Base-by-base conservation (phyloP, 768 basidiomycete species). In the Xanthoconium purpureum region DNA sequence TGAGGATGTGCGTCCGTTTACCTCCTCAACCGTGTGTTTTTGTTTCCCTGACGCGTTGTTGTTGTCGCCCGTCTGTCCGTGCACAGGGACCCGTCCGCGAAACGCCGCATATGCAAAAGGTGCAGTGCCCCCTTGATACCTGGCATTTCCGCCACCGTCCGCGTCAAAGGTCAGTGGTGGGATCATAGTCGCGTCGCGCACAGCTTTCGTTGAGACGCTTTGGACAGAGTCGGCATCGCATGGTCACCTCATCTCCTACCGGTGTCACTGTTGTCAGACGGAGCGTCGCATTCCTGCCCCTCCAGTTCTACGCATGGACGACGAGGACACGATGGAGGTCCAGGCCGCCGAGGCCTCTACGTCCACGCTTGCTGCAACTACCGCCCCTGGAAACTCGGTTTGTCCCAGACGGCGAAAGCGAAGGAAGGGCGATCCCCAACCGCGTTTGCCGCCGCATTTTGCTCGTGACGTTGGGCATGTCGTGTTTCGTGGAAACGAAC, bases 21-120 rank as follows among this genome's bases (percentile, higher is more conserved):
- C 30, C 20, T 17, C 14, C 28, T 29, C 29, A 14, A 18, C 14
- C 3, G n/a, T n/a, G n/a, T n/a, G 13, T 48, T 28, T 10, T 20
- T 11, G 17, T 10, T 24, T 18, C 24, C 10, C 12, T 38, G 28
- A 24, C 29, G 3, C 15, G 36, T n/a, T 37, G 15, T 14, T 33
- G 24, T 35, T 15, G n/a, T 40, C 17, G 46, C 4, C 8, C 20
- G 6, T n/a, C 47, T 8, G 33, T 20, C 47, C 8, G 33, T 20
- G 32, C 2, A 43, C 60, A 93, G 92, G 63, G 92, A 94, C 67
- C 91, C 92, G 0, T 74, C 80, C 1, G 78, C 94, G n/a, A 95
- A 94, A 68, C 85, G 92, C 12, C 83, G 85, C 2, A 63, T 93
- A 8, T 95, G 92, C 73, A 84, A 81, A 66, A 75, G 76, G 2